Evolutionary conservation across 495 filamentous ascomycete species (phyloP), one percentile per base, ranked within the genome.

Genomic region (Halenospora varia): DNA sequence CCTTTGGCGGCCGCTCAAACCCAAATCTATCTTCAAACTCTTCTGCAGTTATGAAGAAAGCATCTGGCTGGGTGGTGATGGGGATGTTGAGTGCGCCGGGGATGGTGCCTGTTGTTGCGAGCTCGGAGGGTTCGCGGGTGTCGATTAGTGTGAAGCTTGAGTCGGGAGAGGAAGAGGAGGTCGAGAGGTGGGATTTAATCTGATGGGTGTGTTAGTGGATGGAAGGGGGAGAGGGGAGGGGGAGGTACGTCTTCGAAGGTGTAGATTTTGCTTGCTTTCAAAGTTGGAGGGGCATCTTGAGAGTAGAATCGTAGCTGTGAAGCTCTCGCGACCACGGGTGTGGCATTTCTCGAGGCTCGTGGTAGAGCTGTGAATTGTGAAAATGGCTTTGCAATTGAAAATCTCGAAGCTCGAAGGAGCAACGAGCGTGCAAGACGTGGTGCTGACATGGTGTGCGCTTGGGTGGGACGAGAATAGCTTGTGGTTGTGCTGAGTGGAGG

Each of bases 121-220:
- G 82, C 72, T 98, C 94, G 61, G 73, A 62, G 45, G 92, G 90
- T 73, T 97, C 93, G 70, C 94, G 93, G 62, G 89, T 82, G 76
- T 98, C 69, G 61, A 77, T 74, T 25, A 75, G 57, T 51, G 76
- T 68, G 25, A 56, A 53, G 48, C 68, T 55, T 18, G 63, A 15
- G n/a, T 67, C 62, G 17, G 68, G 70, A 13, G 58, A 62, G 10
- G 25, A 29, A 25, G 57, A 59, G 40, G 71, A 54, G 9, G 57
- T 50, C 61, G 70, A 61, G n/a, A 70, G 59, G 41, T 8, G 47
- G 20, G 22, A 2, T 26, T 20, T 45, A 51, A 54, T 41, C 42
- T 40, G 4, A n/a, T 22, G 42, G 40, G 42, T 17, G 26, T 40
- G 1, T 17, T 23, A 23, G 2, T 23, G 2, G 26, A 18, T n/a